Base-by-base conservation (phyloP, 768 basidiomycete species). In the Amanita thiersii region DNA sequence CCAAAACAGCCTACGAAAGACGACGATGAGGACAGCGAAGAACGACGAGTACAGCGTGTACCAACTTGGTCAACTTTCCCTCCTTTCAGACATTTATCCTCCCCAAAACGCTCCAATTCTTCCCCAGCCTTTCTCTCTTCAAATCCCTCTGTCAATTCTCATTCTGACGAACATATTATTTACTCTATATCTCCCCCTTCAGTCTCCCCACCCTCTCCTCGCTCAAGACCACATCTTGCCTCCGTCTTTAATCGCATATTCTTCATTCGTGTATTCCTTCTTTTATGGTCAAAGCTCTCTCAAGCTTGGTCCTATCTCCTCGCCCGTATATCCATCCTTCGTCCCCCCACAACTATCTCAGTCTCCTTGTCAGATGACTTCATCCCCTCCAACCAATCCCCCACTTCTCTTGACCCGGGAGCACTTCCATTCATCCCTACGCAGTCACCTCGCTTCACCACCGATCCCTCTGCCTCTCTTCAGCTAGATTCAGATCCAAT, bases 261-360 rank as follows among this genome's bases (percentile, higher is more conserved):
- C 69, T 70, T 87, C 53, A 70, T 86, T 47, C 83, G 81, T 31
- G 65, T 86, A 46, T 72, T 86, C 46, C 68, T 78, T 31, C 47
- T 80, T 28, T 67, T 80, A 41, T 89, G 86, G 84, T 69, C 81
- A 51, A 72, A 75, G 36, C 60, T 89, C 49, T 75, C 72, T 47
- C 67, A 73, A 5, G 73, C 75, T 15, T 84, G 79, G 70, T 60
- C 66, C n/a, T 73, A 78, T 12, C 50, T 74, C 33, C 29, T 56
- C 35, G 47, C 26, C 14, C 39, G 24, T 10, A 24, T 44, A 5
- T 40, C 34, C 21, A n/a, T 24, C 19, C 24, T 24, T 15, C 14
- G 14, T 23, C 34, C 24, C 26, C 15, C 19, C 12, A 18, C 46
- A 4, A 23, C 39, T 39, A 34, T 32, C 24, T 5, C 26, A 10